phyloP scores from a whole-genome alignment of 495 filamentous ascomycete species.

The Aspergillus funiculosus region DNA sequence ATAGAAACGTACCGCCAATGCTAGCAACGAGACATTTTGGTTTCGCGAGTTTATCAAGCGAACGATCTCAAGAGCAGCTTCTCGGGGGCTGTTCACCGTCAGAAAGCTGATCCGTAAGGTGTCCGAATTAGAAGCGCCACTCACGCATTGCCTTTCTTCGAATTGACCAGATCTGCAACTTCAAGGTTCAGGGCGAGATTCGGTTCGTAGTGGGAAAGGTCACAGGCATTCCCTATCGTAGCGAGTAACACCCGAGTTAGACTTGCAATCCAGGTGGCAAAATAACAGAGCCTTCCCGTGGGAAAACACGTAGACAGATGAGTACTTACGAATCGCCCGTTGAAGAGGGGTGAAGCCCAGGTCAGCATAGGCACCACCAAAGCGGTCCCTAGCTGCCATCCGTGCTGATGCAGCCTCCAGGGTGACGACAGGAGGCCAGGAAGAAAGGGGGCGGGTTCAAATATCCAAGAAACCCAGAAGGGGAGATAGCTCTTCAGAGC shows the following conservation, averaged over 20 bases:
- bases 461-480: slow-evolving; percentile 8
- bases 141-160: slow-evolving; percentile 92
- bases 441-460: slow-evolving; percentile 5
- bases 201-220: slow-evolving; percentile 93
- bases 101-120: slow-evolving; percentile 14
- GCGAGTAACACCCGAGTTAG: slow-evolving; percentile 3
- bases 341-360: slow-evolving; percentile 79
- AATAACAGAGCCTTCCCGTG: no score
- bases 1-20: slow-evolving; percentile 54
- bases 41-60: slow-evolving; percentile 94
- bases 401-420: slow-evolving; percentile 95
- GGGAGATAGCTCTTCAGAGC: slow-evolving; percentile 11
- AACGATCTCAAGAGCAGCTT: slow-evolving; percentile 92
- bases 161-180: slow-evolving; percentile 93
- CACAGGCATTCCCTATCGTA: slow-evolving; percentile 73
- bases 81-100: slow-evolving; percentile 61
- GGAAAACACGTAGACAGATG: no score
- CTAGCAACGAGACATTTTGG: slow-evolving; percentile 86
- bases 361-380: slow-evolving; percentile 74
- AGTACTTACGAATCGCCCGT: slow-evolving; percentile 72
- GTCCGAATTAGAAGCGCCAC: no score
- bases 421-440: slow-evolving; percentile 29
- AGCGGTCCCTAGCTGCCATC: slow-evolving; percentile 93
- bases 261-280: no score
- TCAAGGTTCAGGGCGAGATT: slow-evolving; percentile 95